phyloP scores from a whole-genome alignment of 208 protist species.

The Acanthamoeba royreba region DNA sequence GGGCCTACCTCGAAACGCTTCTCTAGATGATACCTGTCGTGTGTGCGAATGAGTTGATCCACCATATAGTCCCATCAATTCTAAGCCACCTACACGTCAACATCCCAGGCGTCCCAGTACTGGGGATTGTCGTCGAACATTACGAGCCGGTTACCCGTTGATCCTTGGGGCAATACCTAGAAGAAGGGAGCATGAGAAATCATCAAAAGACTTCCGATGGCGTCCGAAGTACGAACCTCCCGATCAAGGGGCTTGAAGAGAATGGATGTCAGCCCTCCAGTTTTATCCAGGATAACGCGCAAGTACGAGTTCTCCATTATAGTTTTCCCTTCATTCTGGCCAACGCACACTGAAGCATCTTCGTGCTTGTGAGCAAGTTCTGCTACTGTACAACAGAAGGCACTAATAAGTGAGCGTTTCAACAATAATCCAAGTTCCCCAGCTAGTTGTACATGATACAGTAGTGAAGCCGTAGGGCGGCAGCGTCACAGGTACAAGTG shows the following conservation, averaged over 20 bases:
- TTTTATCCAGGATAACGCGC: not conserved
- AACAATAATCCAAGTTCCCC: too few relatives aligned
- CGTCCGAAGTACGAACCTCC: not conserved
- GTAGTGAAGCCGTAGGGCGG: not conserved
- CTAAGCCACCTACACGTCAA: slow-evolving; percentile 54
- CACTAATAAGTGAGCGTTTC: not conserved
- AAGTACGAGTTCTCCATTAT: slow-evolving; percentile 1
- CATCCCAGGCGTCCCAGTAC: slow-evolving; percentile 79
- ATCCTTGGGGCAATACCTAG: not conserved
- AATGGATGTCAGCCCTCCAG: not conserved
- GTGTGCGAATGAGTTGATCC: not conserved
- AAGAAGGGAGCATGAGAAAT: not conserved
- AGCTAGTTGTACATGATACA: too few relatives aligned
- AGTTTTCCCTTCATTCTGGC: not conserved
- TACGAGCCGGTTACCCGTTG: slow-evolving; percentile 63
- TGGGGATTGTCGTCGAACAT: slow-evolving; percentile 69
- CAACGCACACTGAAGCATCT: not conserved
- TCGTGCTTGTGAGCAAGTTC: not conserved
- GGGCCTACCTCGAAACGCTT: not conserved
- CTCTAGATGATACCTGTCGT: not conserved
- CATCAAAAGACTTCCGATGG: not conserved
- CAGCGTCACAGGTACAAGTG: not conserved
- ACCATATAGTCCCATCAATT: too few relatives aligned
- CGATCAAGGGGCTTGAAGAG: not conserved
- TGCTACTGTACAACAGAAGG: not conserved